Conservation (phyloP, 345 rosid species). For the Sapria himalayana region DNA sequence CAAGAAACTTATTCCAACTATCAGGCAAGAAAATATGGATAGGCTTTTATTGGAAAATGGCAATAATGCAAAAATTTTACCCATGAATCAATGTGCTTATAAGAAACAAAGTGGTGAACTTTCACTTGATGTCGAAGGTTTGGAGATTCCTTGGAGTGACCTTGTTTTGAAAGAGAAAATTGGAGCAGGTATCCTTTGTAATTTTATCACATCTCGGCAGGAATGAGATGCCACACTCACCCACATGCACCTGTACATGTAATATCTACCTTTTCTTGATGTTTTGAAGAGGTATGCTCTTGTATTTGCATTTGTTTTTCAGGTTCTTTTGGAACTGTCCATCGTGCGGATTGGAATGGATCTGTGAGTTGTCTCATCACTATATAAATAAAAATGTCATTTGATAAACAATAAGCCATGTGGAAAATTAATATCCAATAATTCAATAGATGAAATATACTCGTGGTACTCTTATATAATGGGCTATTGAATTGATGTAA, state of each 20-base stretch:
- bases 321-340: constrained; percentile 99
- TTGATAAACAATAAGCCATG: too few species aligned
- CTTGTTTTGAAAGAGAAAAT: constrained; percentile 76
- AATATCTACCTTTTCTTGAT: too few species aligned
- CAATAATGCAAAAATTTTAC: too few species aligned
- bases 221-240: too few species aligned
- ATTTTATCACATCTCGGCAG: background rate
- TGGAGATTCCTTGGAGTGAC: constrained; percentile 83
- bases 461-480: too few species aligned
- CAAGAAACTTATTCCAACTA: constrained; percentile 19
- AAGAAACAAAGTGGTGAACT: constrained; percentile 28
- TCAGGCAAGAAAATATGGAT: constrained; percentile 19
- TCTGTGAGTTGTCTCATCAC: constrained; percentile 56
- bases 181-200: constrained; percentile 68
- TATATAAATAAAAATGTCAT: too few species aligned
- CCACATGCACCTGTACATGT: too few species aligned
- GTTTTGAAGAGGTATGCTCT: constrained; percentile 85
- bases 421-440: too few species aligned
- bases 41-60: too few species aligned
- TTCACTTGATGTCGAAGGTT: constrained; percentile 61
- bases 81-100: constrained; percentile 22
- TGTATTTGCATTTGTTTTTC: constrained; percentile 19
- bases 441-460: too few species aligned
- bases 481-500: too few species aligned
- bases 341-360: constrained; percentile 99